Base-by-base conservation (phyloP, 2,329 filamentous ascomycete genomes). In the Fusarium siculi region DNA sequence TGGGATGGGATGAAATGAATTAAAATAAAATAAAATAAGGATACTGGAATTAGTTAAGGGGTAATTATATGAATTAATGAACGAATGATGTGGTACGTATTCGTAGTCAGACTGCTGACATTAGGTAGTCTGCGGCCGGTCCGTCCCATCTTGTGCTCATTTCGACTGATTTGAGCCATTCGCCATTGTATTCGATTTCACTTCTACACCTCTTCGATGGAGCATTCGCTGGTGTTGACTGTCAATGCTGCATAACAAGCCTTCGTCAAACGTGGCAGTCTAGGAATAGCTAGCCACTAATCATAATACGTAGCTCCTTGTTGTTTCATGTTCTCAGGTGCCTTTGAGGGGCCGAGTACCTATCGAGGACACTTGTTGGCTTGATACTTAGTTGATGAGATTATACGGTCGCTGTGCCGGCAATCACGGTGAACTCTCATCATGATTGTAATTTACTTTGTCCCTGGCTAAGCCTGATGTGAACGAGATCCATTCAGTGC, bases 401-500 rank as follows among this genome's bases (percentile, higher is more conserved):
- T 50, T 58, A 49, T 37, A 23, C 37, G 37, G 54, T 71, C 62
- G 47, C 63, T 74, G 63, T 59, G 58, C 43, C 46, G 66, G 65
- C 53, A 49, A 32, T 28, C 65, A 58, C 56, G 62, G 70, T 59
- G 43, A 70, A 73, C 53, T 50, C 64, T 74, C 63, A 40, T 67
- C 60, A 72, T 72, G 40, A 69, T 53, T 28, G 63, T 57, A 74
- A 74, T 72, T 74, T 74, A 62, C 66, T 56, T 66, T 50, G 63
- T 62, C 63, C 68, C 57, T 72, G 65, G 64, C 72, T 76, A 75
- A 59, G 62, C 72, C 74, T 73, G 64, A 74, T 74, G 63, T 65
- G 72, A 71, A 63, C 66, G 74, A 74, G 74, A 76, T 76, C 74
- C 74, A 76, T 76, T 50, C 39, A 43, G 65, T 58, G 53, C 63